Percentiles rank a stretch among this genome's conserved stretches.
Conservation (phyloP, 352 stramenopile genomes). For the Blastocystis sp. region DNA sequence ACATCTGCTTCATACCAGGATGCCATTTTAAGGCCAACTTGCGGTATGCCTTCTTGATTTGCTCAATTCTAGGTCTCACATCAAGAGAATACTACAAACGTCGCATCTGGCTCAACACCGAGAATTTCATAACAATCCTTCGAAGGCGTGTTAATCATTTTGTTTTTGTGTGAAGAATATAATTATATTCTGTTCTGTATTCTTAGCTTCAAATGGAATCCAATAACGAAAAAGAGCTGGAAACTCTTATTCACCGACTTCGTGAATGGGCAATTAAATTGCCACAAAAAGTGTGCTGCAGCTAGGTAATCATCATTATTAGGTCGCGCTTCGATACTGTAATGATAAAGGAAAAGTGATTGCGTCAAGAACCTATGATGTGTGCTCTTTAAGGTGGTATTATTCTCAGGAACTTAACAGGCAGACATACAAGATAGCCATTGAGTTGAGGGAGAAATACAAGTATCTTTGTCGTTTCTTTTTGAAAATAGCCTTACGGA, state of each 20-base stretch:
- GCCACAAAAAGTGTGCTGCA: constrained; percentile 13
- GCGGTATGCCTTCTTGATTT: constrained; percentile 84
- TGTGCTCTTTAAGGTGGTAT: background rate
- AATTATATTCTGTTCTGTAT: background rate
- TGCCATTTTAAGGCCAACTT: constrained; percentile 89
- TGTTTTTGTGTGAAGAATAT: background rate
- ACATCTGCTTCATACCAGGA: constrained; percentile 64
- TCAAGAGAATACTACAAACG: constrained; percentile 62
- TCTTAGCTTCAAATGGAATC: background rate
- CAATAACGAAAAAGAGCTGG: background rate
- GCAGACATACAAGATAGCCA: constrained; percentile 28
- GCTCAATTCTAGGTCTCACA: constrained; percentile 63
- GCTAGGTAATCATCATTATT: background rate
- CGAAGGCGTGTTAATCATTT: background rate
- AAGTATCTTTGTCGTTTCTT: background rate
- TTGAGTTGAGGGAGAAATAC: background rate
- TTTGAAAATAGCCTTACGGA: constrained; percentile 24
- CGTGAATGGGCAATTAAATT: background rate
- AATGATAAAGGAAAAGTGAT: background rate
- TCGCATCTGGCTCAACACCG: constrained; percentile 70
- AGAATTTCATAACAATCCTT: constrained; percentile 81
- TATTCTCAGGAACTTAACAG: constrained; percentile 26
- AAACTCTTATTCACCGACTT: constrained; percentile 30
- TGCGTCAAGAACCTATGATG: background rate
- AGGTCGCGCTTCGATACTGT: constrained; percentile 57